phyloP scores from a whole-genome alignment of 805 yeast genomes.

The Myxozyma neglecta region DNA sequence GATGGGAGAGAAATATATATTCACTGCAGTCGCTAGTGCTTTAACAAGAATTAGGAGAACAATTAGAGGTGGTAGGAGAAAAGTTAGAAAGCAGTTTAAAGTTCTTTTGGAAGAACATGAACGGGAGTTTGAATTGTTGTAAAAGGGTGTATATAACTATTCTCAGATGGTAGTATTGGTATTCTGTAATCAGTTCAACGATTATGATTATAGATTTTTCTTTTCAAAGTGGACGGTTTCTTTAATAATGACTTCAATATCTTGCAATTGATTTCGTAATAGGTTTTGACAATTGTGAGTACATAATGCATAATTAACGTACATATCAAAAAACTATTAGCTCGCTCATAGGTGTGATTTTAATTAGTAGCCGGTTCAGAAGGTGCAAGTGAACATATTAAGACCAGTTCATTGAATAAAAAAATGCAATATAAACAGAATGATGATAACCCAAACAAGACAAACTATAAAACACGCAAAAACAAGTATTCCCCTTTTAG shows the following conservation, averaged over 20 bases:
- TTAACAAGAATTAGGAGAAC: constrained; percentile 15
- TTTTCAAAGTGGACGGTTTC: too few species aligned
- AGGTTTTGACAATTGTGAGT: too few species aligned
- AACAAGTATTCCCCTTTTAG: not conserved
- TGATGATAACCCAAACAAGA: not conserved
- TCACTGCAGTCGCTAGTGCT: constrained; percentile 44
- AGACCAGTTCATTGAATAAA: not conserved
- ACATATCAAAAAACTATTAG: too few species aligned
- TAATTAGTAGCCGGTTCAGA: too few species aligned
- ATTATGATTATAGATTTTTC: too few species aligned
- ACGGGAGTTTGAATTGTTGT: constrained; percentile 6
- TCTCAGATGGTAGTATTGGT: not conserved
- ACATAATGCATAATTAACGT: too few species aligned
- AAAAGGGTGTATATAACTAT: not conserved
- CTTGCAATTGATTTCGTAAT: too few species aligned
- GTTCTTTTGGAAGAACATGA: constrained; percentile 34
- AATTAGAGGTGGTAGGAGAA: constrained; percentile 31
- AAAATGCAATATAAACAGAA: not conserved
- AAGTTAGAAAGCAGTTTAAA: constrained; percentile 42
- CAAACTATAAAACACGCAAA: not conserved
- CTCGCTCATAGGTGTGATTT: too few species aligned
- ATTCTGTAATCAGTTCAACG: not conserved
- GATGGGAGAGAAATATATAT: constrained; percentile 49
- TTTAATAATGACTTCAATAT: too few species aligned
- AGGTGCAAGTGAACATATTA: not conserved